Conservation (phyloP, 108 stramenopile species). For the Bacterosira constricta region DNA sequence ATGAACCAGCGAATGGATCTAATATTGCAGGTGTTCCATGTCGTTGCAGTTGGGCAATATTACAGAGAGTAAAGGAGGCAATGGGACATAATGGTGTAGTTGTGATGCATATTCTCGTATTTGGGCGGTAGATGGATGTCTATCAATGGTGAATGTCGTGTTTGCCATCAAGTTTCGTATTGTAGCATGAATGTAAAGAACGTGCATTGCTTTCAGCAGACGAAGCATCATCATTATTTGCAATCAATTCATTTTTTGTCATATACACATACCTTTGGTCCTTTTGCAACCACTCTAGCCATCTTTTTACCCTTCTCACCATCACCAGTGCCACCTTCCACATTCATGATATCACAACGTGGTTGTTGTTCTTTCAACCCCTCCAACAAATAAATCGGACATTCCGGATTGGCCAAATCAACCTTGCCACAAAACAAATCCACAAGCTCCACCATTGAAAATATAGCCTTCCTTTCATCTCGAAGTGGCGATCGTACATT, state of each 20-base stretch:
- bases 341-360: background rate
- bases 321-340: background rate
- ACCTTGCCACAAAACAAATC: conserved; percentile 68
- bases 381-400: conserved; percentile 78
- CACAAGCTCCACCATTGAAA: conserved; percentile 59
- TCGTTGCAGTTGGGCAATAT: conserved; percentile 57
- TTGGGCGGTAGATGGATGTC: conserved; percentile 70
- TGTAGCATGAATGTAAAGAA: no score
- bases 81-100: conserved; percentile 83
- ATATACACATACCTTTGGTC: conserved; percentile 55
- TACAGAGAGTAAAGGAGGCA: conserved; percentile 82
- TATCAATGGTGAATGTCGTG: no score
- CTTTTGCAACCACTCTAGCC: conserved; percentile 64
- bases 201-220: no score
- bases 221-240: no score
- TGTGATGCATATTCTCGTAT: conserved; percentile 84
- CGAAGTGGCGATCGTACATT: conserved; percentile 66
- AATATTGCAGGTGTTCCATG: conserved; percentile 50
- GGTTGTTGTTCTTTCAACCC: conserved; percentile 46
- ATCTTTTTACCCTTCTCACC: conserved; percentile 33
- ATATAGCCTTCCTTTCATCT: conserved; percentile 63
- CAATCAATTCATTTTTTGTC: no score
- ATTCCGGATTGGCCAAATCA: conserved; percentile 67
- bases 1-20: conserved; percentile 86
- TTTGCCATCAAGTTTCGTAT: no score